A percentile compares a stretch with the other conserved stretches of the same genome.
Evolutionary conservation across 192 early-diverging fungal genomes (phyloP).

Genomic region (Diversispora eburnea): DNA sequence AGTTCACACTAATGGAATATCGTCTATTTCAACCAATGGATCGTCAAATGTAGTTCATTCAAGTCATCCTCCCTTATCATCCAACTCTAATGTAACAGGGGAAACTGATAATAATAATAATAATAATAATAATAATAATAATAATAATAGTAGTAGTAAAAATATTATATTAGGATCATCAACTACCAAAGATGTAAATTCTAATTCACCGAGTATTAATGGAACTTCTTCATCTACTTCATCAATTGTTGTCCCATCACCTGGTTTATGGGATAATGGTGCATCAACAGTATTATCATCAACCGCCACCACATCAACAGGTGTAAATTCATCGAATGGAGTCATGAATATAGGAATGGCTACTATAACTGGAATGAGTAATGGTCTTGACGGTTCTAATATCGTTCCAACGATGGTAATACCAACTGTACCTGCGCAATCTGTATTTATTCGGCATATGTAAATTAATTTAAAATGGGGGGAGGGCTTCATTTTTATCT

Average conservation of each 20-base stretch:
- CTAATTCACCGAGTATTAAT: not conserved
- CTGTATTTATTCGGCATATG: constrained; percentile 9
- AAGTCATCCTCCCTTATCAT: not conserved
- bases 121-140: not conserved
- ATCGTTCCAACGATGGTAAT: not conserved
- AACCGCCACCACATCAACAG: not conserved
- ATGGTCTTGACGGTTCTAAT: not conserved
- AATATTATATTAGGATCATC: not conserved
- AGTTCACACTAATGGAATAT: not conserved
- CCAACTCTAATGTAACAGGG: not conserved
- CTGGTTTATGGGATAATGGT: constrained; percentile 14
- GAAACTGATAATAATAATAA: constrained; percentile 13
- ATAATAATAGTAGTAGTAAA: too few relatives aligned
- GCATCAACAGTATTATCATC: not conserved
- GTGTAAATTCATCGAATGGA: not conserved
- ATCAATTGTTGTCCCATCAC: constrained; percentile 4
- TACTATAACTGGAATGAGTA: not conserved
- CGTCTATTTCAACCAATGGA: constrained; percentile 13
- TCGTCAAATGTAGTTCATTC: not conserved
- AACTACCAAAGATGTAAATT: not conserved
- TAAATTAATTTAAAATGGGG: not conserved
- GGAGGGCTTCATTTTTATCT: not conserved
- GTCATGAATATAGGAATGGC: constrained; percentile 14
- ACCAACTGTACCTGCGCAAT: not conserved
- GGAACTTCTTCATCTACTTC: not conserved